Conservation (phyloP, 345 rosid species). For the Pistacia integerrima region DNA sequence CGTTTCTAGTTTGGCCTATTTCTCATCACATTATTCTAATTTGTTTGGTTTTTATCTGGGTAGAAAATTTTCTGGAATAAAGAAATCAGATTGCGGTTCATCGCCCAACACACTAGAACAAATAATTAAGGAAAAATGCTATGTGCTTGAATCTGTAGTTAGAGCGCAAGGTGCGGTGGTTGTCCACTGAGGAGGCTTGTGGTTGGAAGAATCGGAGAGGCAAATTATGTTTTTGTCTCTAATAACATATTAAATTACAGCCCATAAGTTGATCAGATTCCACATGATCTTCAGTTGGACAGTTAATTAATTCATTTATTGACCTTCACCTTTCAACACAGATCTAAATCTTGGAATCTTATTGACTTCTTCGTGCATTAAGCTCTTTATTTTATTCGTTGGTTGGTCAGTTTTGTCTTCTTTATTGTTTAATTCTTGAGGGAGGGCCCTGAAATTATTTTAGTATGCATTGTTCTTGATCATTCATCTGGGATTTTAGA, state of each 20-base stretch:
- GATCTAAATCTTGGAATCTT: constrained; percentile 45
- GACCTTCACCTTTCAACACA: constrained; percentile 36
- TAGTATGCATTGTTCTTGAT: neutral
- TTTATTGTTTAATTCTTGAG: neutral
- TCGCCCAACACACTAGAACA: neutral
- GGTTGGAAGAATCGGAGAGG: constrained; percentile 12
- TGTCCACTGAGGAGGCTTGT: constrained; percentile 22
- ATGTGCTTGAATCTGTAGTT: neutral
- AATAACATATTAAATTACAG: constrained; percentile 12
- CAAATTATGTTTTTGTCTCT: constrained; percentile 28
- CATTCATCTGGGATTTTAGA: neutral
- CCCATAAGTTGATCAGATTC: constrained; percentile 33
- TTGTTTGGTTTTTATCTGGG: too few relatives aligned
- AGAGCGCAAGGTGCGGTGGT: constrained; percentile 9
- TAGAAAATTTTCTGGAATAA: too few relatives aligned
- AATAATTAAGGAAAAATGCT: neutral
- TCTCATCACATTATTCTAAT: neutral
- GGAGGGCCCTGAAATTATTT: too few relatives aligned
- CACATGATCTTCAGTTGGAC: constrained; percentile 18
- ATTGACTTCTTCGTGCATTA: constrained; percentile 35
- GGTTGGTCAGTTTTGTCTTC: neutral
- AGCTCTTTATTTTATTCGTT: constrained; percentile 5
- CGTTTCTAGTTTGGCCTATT: neutral
- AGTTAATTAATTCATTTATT: constrained; percentile 21
- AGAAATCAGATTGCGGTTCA: too few relatives aligned